Base-by-base conservation (phyloP, 768 basidiomycete species). In the Russula sp. region DNA sequence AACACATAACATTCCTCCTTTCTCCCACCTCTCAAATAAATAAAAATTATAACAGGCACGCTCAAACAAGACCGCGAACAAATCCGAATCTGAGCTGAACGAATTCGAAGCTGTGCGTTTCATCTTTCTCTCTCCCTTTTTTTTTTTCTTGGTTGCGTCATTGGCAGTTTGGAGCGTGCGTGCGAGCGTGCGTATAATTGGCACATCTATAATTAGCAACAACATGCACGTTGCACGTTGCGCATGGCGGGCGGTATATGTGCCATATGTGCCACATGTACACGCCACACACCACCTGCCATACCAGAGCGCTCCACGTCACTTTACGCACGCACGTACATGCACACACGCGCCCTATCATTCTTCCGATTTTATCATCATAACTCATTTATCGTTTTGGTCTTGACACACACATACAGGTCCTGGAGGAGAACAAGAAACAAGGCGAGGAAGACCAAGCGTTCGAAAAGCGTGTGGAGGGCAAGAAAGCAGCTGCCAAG, bases 371-470 rank as follows among this genome's bases (percentile, higher is more conserved):
- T 48, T 40, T 42, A 28, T 52, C 4, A 11, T 11, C 11, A 48
- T 58, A 4, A 22, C 26, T 16, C 9, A 18, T 18, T 66, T 2
- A 16, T 22, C n/a, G 0, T 20, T 42, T 42, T 42, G 42, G 14
- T 18, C 20, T 42, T 3, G n/a, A 22, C 11, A 9, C 0, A 10
- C 28, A 46, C 7, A 32, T 11, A 94, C 18, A 94, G 92, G 94
- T 94, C 34, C 80, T 98, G 7, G 87, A 91, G 22, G 89, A 93
- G 69, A 83, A 90, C 72, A 86, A 82, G 65, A 79, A 81, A 3
- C 92, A 96, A 75, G 97, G 97, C 4, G 85, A 88, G 65, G 95
- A 96, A 73, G 95, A 98, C 68, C 87, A 94, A 64, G 94, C 87
- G 24, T 81, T 97, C 26, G 91, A 95, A 77, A 90, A 89, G 69